Evolutionary conservation across 108 stramenopile species (phyloP).

Genomic region (Aurantiochytrium sp.): DNA sequence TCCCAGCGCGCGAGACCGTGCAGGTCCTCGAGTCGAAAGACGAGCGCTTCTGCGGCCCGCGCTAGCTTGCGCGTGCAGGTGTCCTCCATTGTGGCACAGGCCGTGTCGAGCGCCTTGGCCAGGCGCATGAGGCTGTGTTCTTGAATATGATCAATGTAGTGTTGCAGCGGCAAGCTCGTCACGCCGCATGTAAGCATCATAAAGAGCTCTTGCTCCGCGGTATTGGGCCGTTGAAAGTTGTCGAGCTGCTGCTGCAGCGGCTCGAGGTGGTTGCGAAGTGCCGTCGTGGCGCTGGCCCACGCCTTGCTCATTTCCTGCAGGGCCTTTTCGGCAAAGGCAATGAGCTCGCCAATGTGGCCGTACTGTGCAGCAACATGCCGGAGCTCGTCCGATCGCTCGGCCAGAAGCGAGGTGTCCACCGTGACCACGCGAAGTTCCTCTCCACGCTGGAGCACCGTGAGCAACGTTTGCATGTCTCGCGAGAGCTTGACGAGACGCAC

Average conservation of each 20-base stretch:
- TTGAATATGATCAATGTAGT: neutral
- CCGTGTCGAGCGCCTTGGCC: neutral
- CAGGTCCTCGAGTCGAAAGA: neutral
- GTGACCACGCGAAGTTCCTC: neutral
- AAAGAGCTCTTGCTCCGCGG: conserved; percentile 8
- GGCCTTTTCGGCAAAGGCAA: neutral
- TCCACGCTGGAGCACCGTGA: neutral
- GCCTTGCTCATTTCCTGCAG: neutral
- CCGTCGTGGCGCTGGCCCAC: neutral
- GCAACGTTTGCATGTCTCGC: neutral
- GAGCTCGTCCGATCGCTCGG: neutral
- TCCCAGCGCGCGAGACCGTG: neutral
- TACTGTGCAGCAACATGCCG: conserved; percentile 3
- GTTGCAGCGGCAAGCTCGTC: neutral
- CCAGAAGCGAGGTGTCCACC: neutral
- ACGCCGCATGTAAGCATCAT: conserved; percentile 19
- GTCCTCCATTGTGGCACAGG: conserved; percentile 1
- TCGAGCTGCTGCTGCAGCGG: neutral
- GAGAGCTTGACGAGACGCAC: neutral
- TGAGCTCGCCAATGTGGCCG: conserved; percentile 10
- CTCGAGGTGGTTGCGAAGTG: neutral
- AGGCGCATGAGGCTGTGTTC: neutral
- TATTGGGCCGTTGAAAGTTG: neutral
- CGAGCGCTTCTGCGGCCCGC: neutral
- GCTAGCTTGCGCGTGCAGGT: neutral